Evolutionary conservation across 768 basidiomycete species (phyloP).

Genomic region (Infundibulicybe gibba): DNA sequence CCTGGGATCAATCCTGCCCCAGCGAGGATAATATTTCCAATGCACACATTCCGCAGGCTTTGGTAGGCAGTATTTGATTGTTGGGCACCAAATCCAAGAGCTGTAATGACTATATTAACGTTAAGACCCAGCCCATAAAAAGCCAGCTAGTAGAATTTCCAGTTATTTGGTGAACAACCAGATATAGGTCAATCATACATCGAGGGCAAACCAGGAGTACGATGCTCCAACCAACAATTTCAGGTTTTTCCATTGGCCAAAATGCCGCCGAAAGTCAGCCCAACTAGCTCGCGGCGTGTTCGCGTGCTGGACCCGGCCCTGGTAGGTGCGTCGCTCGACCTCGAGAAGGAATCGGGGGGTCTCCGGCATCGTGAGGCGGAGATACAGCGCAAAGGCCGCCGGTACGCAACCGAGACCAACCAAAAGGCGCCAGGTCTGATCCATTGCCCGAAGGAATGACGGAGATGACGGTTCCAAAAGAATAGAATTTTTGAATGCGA

Average conservation of each 20-base stretch:
- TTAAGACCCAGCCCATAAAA: slow-evolving; percentile 91
- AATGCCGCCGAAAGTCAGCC: slow-evolving; percentile 66
- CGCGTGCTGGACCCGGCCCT: slow-evolving; percentile 43
- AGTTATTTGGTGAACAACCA: background rate
- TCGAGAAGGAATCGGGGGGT: slow-evolving; percentile 93
- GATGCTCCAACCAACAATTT: slow-evolving; percentile 77
- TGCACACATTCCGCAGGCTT: slow-evolving; percentile 55
- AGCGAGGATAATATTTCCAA: slow-evolving; percentile 76
- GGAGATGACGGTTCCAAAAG: slow-evolving; percentile 28
- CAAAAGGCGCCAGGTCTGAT: slow-evolving; percentile 81
- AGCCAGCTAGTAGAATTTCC: slow-evolving; percentile 49
- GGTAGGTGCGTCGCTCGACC: slow-evolving; percentile 78
- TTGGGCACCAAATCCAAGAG: slow-evolving; percentile 69
- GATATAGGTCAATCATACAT: slow-evolving; percentile 37
- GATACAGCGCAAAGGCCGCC: slow-evolving; percentile 78
- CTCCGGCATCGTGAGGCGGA: slow-evolving; percentile 90
- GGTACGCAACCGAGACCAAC: slow-evolving; percentile 88
- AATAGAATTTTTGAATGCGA: slow-evolving; percentile 64
- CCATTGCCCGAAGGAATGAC: slow-evolving; percentile 46
- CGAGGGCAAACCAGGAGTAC: slow-evolving; percentile 89
- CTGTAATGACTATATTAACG: slow-evolving; percentile 66
- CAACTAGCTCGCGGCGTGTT: slow-evolving; percentile 66
- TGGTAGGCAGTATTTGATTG: slow-evolving; percentile 37
- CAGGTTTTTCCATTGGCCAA: slow-evolving; percentile 69
- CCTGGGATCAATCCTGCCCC: slow-evolving; percentile 81